Evolutionary conservation across 2,329 filamentous ascomycete genomes (phyloP), one percentile per base, ranked within the genome.

Genomic region (Sordariomycetes sp.): DNA sequence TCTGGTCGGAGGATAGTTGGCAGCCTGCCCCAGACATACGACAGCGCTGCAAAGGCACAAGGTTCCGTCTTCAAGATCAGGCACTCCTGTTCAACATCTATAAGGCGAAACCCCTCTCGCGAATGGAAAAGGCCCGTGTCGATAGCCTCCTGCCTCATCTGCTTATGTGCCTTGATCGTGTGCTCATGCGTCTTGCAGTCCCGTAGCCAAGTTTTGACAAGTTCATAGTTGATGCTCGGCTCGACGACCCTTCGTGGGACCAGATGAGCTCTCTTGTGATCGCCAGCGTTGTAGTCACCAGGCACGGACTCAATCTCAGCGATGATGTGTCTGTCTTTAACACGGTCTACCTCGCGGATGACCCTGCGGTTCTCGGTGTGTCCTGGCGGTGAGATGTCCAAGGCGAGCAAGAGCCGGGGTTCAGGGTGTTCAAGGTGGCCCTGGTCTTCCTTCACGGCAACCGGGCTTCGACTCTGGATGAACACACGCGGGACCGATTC

Each of bases 271-370:
- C 3, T 11, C 14, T 34, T 20, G 10, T n/a, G 10, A n/a, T 10
- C 8, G 5, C 8, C 10, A 5, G 8, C 11, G 15, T 28, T 18
- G 16, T 32, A 19, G 3, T 27, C 33, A n/a, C 25, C 21, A 7
- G 34, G 34, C 4, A 39, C 14, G 6, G 33, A 30, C 26, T 39
- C 37, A 12, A 39, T 39, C 26, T 39, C 37, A 16, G 33, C 37
- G 16, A 39, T 39, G 11, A 39, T 39, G 33, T 32, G 21, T 3
- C 37, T 24, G 30, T 39, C 30, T 21, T 39, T 39, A 20, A 39
- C 31, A 10, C 33, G 30, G n/a, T 35, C 33, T 11, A 39, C 25
- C 19, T 39, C 37, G 14, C 34, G 30, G 16, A 36, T 39, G 20
- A 39, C 37, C 14, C 23, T 21, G 4, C 35, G 23, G 20, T 37